These are phyloP conservation scores for Parafenestella ontariensis DNA, from an alignment of 2,329 filamentous ascomycete genomes.

Conservation along the genomic window DNA sequence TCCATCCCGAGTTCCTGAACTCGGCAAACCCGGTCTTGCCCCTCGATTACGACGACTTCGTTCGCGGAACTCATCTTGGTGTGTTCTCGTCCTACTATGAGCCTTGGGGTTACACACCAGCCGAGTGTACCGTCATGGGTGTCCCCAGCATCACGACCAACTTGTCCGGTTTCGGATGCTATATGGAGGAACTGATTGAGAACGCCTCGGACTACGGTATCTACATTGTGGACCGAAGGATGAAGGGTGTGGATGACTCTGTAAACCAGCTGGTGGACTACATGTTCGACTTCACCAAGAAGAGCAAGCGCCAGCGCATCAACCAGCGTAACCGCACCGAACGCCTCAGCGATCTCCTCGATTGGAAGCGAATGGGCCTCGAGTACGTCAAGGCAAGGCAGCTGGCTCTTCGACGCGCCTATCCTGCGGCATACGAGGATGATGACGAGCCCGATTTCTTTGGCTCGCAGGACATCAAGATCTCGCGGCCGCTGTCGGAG, in stretches of 20 bases:
- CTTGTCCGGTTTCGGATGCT: conserved; percentile 95
- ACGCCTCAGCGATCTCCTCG: conserved; percentile 88
- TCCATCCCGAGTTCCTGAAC: conserved; percentile 97
- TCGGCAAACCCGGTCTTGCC: conserved; percentile 94
- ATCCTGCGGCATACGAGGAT: conserved; percentile 81
- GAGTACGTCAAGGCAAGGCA: conserved; percentile 98
- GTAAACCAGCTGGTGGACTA: conserved; percentile 91
- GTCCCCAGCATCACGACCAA: conserved; percentile 98
- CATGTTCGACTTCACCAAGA: conserved; percentile 94
- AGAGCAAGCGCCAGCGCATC: conserved; percentile 95
- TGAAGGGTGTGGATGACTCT: conserved; percentile 95
- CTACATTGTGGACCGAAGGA: conserved; percentile 95
- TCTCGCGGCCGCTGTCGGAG: conserved; percentile 90
- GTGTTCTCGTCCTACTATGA: conserved; percentile 99
- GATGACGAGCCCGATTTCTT: conserved; percentile 89
- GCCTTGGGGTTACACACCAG: conserved; percentile 98
- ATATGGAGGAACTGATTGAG: conserved; percentile 99
- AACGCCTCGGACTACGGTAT: conserved; percentile 98
- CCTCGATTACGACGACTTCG: conserved; percentile 97
- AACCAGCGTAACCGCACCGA: conserved; percentile 98
- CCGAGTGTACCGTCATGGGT: conserved; percentile 98
- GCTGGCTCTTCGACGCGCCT: conserved; percentile 87
- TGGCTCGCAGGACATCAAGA: conserved; percentile 91
- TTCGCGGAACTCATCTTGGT: conserved; percentile 93
- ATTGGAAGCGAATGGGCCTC: conserved; percentile 99